Evolutionary conservation across 208 protist genomes (phyloP).

Genomic region (Acanthamoeba rhysodes): DNA sequence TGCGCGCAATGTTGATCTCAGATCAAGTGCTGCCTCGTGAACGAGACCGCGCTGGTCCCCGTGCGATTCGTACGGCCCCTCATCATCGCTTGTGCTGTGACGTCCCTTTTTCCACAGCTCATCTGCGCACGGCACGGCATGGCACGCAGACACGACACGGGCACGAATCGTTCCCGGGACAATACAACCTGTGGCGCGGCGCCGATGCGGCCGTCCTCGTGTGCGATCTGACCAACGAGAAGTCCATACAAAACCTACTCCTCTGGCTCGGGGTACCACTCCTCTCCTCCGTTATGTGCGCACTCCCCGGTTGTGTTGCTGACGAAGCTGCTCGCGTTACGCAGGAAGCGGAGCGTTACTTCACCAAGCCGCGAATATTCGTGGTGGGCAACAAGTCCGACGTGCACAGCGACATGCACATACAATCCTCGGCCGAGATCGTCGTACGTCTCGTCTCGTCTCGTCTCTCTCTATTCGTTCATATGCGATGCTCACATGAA

Average conservation of each 20-base stretch:
- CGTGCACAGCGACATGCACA: slow-evolving; percentile 21
- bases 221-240: slow-evolving; percentile 16
- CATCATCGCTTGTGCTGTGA: not conserved
- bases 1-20: not conserved
- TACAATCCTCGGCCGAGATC: slow-evolving; percentile 16
- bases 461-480: no score
- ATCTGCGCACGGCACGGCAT: not conserved
- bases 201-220: slow-evolving; percentile 28
- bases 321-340: not conserved
- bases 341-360: slow-evolving; percentile 19
- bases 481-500: not conserved
- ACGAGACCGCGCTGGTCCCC: not conserved
- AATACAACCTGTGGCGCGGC: slow-evolving; percentile 35
- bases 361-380: slow-evolving; percentile 9
- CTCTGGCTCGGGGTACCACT: slow-evolving; percentile 22
- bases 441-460: no score
- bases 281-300: not conserved
- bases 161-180: not conserved
- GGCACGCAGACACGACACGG: not conserved
- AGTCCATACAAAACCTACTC: not conserved
- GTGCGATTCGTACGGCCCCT: not conserved
- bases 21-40: slow-evolving; percentile 43
- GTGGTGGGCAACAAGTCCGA: slow-evolving; percentile 49
- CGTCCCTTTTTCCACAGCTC: not conserved
- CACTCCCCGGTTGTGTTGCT: not conserved